Evolutionary conservation across 192 early-diverging fungal genomes (phyloP), one percentile per base, ranked within the genome.

Genomic region (Dispira parvispora): DNA sequence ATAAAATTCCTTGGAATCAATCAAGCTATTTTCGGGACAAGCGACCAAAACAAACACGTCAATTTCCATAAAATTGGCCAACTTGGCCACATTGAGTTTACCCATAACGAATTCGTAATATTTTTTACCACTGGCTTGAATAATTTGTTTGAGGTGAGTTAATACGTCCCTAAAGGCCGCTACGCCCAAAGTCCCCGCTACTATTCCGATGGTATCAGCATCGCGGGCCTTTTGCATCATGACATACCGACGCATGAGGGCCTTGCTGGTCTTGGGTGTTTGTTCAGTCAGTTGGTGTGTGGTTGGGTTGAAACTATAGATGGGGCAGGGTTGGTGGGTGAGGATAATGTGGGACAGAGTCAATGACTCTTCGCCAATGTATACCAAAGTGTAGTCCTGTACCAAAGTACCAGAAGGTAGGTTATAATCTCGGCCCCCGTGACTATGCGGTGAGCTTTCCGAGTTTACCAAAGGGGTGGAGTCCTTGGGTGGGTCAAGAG

Each of bases 51-150:
- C 89, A 69, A 89, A 96, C 18, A 79, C 82, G 63, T 99, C 86
- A 54, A 98, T 89, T 71, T 99, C 96, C 66, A 89, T 80, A 64
- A 99, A 97, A 61, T 99, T 99, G 42, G 88, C 95, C 70, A 99
- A 84, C 70, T 99, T 99, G 55, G 90, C 88, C 0, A 91, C 88
- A 63, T 90, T 94, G 13, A 94, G 84, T 64, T 97, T 96, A 49
- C 96, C 96, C 67, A 99, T 88, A 1, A 88, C 84, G 63, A 93
- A 85, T 23, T 90, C 69, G 65, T 96, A 92, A 11, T 79, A 78
- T 68, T 95, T 95, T 64, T 87, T 88, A 20, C 86, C 85, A 42
- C 78, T 77, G 2, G 73, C 65, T 11, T 72, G 74, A 49, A 96
- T 82, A 52, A 94, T 65, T 25, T 74, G 68, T 73, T 98, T 92